A percentile compares a stretch with the other conserved stretches of the same genome.
Conservation (phyloP, 805 yeast genomes). For the Wickerhamiella musiphila region DNA sequence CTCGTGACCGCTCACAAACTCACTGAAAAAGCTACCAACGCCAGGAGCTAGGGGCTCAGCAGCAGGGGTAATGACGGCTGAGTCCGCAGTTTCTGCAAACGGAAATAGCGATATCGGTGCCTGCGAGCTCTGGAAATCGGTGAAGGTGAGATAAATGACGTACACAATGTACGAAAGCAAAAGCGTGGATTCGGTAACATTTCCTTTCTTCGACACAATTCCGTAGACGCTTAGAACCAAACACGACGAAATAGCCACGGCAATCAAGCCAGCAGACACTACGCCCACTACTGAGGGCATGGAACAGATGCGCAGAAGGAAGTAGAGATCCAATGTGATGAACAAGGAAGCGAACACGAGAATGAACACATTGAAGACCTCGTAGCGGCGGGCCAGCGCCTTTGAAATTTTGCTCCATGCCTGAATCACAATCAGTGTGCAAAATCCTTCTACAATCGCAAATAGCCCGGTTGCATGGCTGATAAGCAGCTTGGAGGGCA, state of each 20-base stretch:
- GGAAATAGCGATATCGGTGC: constrained; percentile 8
- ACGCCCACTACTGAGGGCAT: constrained; percentile 50
- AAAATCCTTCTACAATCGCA: constrained; percentile 82
- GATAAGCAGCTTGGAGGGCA: constrained; percentile 55
- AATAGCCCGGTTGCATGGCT: constrained; percentile 77
- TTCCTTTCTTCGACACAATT: constrained; percentile 64
- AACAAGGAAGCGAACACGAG: constrained; percentile 57
- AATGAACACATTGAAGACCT: constrained; percentile 61
- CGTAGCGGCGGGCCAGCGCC: constrained; percentile 49
- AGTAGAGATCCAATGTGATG: constrained; percentile 59
- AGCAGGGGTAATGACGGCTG: not conserved
- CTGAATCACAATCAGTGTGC: constrained; percentile 81
- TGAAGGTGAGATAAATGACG: constrained; percentile 83
- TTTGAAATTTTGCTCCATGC: constrained; percentile 70
- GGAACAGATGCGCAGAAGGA: constrained; percentile 67
- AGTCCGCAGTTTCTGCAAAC: constrained; percentile 1
- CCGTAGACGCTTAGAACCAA: constrained; percentile 66
- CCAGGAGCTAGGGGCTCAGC: not conserved
- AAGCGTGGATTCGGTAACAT: constrained; percentile 78
- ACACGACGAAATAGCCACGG: constrained; percentile 66
- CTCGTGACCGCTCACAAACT: not conserved
- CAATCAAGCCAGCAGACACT: constrained; percentile 65
- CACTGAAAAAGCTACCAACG: not conserved
- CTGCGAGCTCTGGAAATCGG: constrained; percentile 40
- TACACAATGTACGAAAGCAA: constrained; percentile 83